Base-by-base conservation (phyloP, 73 alveolate species). In the Paramecium bursaria region DNA sequence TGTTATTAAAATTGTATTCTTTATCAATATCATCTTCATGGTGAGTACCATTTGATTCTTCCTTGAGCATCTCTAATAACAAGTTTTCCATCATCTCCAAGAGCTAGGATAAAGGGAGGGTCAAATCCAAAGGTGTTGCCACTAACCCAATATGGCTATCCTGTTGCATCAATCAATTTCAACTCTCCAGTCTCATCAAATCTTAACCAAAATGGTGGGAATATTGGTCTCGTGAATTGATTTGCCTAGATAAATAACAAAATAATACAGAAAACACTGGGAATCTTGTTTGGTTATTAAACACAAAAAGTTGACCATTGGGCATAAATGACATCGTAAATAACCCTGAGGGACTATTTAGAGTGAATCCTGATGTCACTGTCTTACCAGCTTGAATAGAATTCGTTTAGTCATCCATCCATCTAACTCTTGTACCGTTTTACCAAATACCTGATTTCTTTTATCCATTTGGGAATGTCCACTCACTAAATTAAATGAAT, bases 381-480 rank as follows among this genome's bases (percentile, higher is more conserved):
- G 82, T 67, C 44, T 42, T 67, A 15, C 55, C 55, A 3, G 82
- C 54, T 39, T 44, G 33, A 14, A 67, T 22, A 1, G 44, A 21
- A 39, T 67, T 35, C 21, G 19, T 39, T 21, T 67, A 53, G 50
- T 67, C 82, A 39, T 67, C 82, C 26, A 67, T 19, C 82, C 82
- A 67, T 67, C 82, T 67, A 21, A 67, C 19, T 35, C 82, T 67
- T 0, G 33, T 67, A 21, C 82, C 82, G 33, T 67, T 1, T 4
- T 53, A 42, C 82, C 82, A 67, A 7, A 67, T 35, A 2, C 82
- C 82, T 23, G 33, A 39, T 27, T 67, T 67, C 33, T 67, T 67
- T 0, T 57, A 53, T 35, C 82, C 82, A 67, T 67, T 67, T 7
- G 33, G 50, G 33, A 67, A 67, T 0, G 82, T 67, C 82, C 82